Conservation (phyloP, 2,329 filamentous ascomycete genomes). For the Aspergillus hiratsukae region DNA sequence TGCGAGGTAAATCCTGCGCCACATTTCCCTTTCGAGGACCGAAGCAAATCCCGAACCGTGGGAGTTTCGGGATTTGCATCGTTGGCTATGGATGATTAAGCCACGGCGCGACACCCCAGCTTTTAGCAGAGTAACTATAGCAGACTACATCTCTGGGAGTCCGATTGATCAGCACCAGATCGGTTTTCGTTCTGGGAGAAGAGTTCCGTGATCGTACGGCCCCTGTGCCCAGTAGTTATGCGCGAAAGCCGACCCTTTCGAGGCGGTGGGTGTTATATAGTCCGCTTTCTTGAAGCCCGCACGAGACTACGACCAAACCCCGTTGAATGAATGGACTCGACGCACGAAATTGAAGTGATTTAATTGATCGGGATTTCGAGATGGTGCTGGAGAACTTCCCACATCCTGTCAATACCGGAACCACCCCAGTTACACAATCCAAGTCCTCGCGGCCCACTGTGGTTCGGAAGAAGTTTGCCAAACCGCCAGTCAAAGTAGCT, state of each 20-base stretch:
- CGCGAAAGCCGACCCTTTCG: not conserved
- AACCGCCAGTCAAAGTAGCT: slow-evolving; percentile 43
- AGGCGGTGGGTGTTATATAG: not conserved
- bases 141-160: slow-evolving; percentile 21
- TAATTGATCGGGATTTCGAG: slow-evolving; percentile 5
- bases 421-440: slow-evolving; percentile 20
- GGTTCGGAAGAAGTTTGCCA: slow-evolving; percentile 41
- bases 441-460: slow-evolving; percentile 25
- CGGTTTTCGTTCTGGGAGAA: not conserved
- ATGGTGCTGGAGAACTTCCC: slow-evolving; percentile 22
- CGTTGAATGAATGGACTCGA: not conserved
- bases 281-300: not conserved
- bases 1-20: slow-evolving; percentile 8
- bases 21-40: slow-evolving; percentile 7
- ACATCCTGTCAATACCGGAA: slow-evolving; percentile 10
- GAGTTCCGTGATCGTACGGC: not conserved
- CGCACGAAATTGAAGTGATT: not conserved
- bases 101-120: slow-evolving; percentile 14
- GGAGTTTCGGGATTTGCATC: slow-evolving; percentile 32
- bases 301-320: not conserved
- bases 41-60: slow-evolving; percentile 31
- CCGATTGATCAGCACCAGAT: slow-evolving; percentile 8
- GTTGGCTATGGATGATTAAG: slow-evolving; percentile 27
- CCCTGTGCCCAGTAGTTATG: slow-evolving; percentile 1
- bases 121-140: slow-evolving; percentile 19